Percentiles rank a stretch among this genome's conserved stretches.
phyloP scores from a whole-genome alignment of 148 eudicot genomes.

The Rhododendron kiyosumense region DNA sequence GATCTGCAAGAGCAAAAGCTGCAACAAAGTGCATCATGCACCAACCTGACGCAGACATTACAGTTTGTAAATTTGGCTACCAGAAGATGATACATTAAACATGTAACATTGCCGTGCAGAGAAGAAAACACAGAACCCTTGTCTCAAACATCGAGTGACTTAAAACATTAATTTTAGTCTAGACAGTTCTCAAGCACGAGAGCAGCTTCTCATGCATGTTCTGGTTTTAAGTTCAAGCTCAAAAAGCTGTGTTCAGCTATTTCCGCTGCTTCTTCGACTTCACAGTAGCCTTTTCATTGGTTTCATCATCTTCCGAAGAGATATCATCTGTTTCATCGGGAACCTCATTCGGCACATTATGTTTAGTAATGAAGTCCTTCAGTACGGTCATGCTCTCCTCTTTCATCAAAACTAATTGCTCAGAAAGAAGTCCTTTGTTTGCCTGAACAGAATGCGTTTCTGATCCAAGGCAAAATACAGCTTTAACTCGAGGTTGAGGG shows the following conservation, averaged over 20 bases:
- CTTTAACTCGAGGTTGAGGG: constrained; percentile 32
- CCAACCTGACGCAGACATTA: neutral
- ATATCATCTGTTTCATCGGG: constrained; percentile 82
- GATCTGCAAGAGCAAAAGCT: neutral
- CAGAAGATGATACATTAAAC: neutral
- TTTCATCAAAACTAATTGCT: constrained; percentile 62
- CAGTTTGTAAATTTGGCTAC: neutral
- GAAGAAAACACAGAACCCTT: neutral
- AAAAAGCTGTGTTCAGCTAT: neutral
- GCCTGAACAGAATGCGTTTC: constrained; percentile 45
- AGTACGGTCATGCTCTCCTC: constrained; percentile 71
- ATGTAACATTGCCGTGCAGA: neutral
- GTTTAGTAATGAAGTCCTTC: constrained; percentile 74
- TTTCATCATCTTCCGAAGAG: constrained; percentile 58
- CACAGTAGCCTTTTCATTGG: constrained; percentile 35
- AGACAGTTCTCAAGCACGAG: neutral
- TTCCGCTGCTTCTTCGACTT: constrained; percentile 61
- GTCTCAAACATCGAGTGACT: neutral
- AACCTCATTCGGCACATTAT: constrained; percentile 82
- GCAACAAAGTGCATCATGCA: neutral
- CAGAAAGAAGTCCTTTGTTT: constrained; percentile 53
- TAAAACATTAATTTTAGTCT: neutral
- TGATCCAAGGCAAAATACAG: constrained; percentile 59
- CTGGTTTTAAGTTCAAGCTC: neutral
- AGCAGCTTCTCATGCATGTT: neutral